Percentiles rank a stretch among this genome's conserved stretches.
These are phyloP conservation scores for Helichrysum umbraculigerum DNA, from an alignment of 129 eudicot genomes.

Conservation along the genomic window DNA sequence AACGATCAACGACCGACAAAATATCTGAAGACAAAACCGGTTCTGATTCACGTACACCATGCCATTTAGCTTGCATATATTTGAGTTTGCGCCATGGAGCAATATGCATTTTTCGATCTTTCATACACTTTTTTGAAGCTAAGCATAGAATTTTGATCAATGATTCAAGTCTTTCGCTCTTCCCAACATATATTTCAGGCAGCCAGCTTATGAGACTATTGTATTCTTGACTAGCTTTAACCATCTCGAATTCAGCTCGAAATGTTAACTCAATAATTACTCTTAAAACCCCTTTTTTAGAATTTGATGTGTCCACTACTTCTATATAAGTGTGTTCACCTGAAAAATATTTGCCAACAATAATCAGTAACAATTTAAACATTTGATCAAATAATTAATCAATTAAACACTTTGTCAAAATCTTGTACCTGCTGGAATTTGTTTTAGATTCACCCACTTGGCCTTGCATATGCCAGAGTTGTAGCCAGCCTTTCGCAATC, in stretches of 20 bases:
- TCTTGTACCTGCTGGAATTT: conserved; percentile 55
- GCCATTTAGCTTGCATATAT: conserved; percentile 84
- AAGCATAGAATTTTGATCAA: conserved; percentile 56
- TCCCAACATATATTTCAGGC: conserved; percentile 63
- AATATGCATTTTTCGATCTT: conserved; percentile 72
- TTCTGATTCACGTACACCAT: conserved; percentile 29
- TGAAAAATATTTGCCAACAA: neutral
- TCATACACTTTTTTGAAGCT: conserved; percentile 66
- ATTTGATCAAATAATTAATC: neutral
- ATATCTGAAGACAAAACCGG: conserved; percentile 9
- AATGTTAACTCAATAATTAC: conserved; percentile 65
- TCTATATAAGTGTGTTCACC: conserved; percentile 72
- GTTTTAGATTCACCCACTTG: conserved; percentile 56
- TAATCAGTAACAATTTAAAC: neutral
- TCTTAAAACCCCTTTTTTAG: conserved; percentile 47
- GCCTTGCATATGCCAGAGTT: conserved; percentile 62
- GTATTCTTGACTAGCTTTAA: conserved; percentile 56
- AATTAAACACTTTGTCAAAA: neutral
- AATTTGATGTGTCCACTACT: conserved; percentile 51
- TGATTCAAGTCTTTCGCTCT: conserved; percentile 47
- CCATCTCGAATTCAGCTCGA: conserved; percentile 63
- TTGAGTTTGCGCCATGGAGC: conserved; percentile 84
- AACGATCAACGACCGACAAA: conserved; percentile 17
- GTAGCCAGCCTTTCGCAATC: conserved; percentile 43
- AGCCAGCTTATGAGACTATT: conserved; percentile 37